These are phyloP conservation scores for Dioscorea zingiberensis DNA, from an alignment of 106 monocot genomes.

Conservation along the genomic window DNA sequence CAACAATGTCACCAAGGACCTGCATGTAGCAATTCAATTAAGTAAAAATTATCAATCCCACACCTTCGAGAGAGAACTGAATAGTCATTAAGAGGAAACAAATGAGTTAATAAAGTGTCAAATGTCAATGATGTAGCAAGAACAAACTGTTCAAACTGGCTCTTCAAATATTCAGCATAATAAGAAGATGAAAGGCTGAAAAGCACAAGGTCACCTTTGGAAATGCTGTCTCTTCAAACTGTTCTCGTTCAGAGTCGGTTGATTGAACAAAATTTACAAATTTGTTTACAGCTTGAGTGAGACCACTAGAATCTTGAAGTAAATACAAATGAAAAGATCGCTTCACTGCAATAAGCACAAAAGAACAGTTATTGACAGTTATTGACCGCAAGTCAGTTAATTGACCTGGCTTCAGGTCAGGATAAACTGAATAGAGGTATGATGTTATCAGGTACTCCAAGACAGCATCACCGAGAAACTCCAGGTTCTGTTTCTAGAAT, in stretches of 20 bases:
- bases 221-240: constrained; percentile 62
- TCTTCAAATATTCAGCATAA: neutral
- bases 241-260: constrained; percentile 28
- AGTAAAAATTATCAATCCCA: neutral
- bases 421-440: constrained; percentile 85
- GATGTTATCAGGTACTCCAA: constrained; percentile 95
- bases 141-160: neutral
- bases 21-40: constrained; percentile 15
- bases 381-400: constrained; percentile 78
- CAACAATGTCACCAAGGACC: constrained; percentile 93
- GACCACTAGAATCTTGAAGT: constrained; percentile 54
- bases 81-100: too few relatives aligned
- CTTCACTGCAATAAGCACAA: constrained; percentile 58
- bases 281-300: constrained; percentile 52
- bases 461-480: constrained; percentile 98
- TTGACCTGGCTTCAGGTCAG: constrained; percentile 88
- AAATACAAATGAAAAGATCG: constrained; percentile 55
- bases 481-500: constrained; percentile 61
- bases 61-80: too few relatives aligned
- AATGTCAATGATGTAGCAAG: neutral
- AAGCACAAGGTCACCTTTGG: constrained; percentile 64
- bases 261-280: constrained; percentile 46
- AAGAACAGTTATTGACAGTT: constrained; percentile 68
- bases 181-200: neutral
- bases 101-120: neutral